Base-by-base conservation (phyloP, 345 rosid genomes). In the Leavenworthia alabamica region DNA sequence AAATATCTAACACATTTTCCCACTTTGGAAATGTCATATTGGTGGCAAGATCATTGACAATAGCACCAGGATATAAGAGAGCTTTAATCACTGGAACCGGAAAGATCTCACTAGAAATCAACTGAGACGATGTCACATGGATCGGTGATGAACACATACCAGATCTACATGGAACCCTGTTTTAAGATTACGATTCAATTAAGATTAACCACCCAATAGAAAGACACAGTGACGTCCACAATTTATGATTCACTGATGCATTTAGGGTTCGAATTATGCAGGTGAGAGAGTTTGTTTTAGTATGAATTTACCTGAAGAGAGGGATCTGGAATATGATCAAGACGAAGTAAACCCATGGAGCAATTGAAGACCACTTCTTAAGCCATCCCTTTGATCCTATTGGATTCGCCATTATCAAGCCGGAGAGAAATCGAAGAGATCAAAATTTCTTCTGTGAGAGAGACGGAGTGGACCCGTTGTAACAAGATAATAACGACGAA, bases 121-220 rank as follows among this genome's bases (percentile, higher is more conserved):
- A 75, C 78, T 93, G 97, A 45, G 96, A 93, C 7, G 97, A 86
- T 60, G 96, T 89, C 56, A 89, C 96, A 48, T 93, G 97, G 66
- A 89, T 78, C 8, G 97, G 99, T 0, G 97, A 68, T 4, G 74
- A 72, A 74, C 99, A 92, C 86, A 93, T 80, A 40, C 99, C 94
- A 61, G 97, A 76, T 80, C 96, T 78, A 81, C 99, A 93, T 13
- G 88, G 84, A 23, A 87, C 81, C 87, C 96, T 89, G 79, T 44
- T 35, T 29, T 8, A 51, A 47, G 51, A 41, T 48, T 11, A 27
- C 39, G 24, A 54, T 41, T 15, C 13, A 67, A 53, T 31, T 28
- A 50, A 32, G 44, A 49, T 40, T 0, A 50, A 60, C 15, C 4
- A 28, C 3, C 37, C 14, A 43, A 33, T 14, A 52, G 10, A 40